Evolutionary conservation across 139 green algal genomes (phyloP), one percentile per base, ranked within the genome.

Genomic region (Micractinium sp.): DNA sequence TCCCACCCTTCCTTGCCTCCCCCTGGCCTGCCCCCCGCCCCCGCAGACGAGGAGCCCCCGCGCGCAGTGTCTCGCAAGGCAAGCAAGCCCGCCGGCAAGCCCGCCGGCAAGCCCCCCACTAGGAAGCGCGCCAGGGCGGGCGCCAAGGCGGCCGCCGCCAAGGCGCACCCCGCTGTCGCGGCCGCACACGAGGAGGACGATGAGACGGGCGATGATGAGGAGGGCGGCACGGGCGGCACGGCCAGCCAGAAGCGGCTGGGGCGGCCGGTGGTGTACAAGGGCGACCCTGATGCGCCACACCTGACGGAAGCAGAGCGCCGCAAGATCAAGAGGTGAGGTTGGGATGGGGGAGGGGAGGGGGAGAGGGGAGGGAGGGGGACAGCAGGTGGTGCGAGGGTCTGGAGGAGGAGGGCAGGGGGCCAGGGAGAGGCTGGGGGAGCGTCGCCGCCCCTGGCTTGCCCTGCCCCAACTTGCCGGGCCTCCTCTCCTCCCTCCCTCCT

Each of bases 301-400:
- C 73, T 93, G 36, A 91, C 82, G 2, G 91, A 92, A 53, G 61
- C 38, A n/a, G 91, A 93, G 78, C 86, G 89, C 0, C 82, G 89
- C 23, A 85, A 85, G 66, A 91, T 93, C 86, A 92, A 92, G 76
- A 53, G 91, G 89, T 91, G 82, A 0, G 85, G 0, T 2, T 47
- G 53, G 63, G 20, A 16, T 29, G 63, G 20, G 63, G 20, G 63
- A 25, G 63, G 20, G 63, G 20, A 29, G 20, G 63, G 63, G 14
- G 18, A 14, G 15, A 33, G 36, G 63, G 63, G 20, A 5, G 22
- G 63, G 63, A 29, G 22, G 63, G 63, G 2, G 33, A 33, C 35
- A 60, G 35, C 35, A 81, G 33, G 22, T 82, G 20, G 20, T 29
- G 20, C 9, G 67, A 25, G 73, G 73, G n/a, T 41, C 73, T 39